Evolutionary conservation across 2,329 filamentous ascomycete genomes (phyloP).

Genomic region (Leptographium flavum): DNA sequence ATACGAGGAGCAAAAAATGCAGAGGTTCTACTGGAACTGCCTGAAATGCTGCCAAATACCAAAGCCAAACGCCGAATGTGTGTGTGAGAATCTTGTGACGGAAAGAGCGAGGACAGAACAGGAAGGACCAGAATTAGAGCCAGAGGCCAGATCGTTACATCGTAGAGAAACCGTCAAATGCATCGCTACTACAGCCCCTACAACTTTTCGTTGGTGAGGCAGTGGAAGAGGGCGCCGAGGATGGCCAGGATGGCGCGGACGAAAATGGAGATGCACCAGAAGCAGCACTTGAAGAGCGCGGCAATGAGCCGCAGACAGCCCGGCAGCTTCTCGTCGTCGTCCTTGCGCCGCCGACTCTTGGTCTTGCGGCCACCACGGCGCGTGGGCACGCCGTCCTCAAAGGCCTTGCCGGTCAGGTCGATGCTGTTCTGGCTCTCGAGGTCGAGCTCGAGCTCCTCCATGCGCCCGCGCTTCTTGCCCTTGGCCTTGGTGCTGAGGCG

Average conservation of each 20-base stretch:
- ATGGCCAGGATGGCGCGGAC: conserved; percentile 38
- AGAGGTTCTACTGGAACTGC: no score
- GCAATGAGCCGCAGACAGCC: conserved; percentile 33
- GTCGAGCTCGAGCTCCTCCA: conserved; percentile 47
- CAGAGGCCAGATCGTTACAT: no score
- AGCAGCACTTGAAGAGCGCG: conserved; percentile 40
- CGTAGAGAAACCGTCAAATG: not conserved
- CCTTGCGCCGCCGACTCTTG: conserved; percentile 7
- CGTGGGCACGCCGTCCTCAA: conserved; percentile 12
- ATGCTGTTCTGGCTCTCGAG: conserved; percentile 43
- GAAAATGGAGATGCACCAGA: conserved; percentile 41
- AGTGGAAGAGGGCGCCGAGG: conserved; percentile 36
- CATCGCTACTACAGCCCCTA: conserved; percentile 4
- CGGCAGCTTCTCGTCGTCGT: conserved; percentile 33
- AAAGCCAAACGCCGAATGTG: no score
- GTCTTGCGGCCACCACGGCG: not conserved
- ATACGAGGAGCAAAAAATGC: not conserved
- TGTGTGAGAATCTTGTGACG: no score
- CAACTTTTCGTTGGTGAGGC: conserved; percentile 29
- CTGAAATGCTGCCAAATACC: no score
- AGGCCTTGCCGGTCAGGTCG: conserved; percentile 27
- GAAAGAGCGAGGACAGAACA: no score
- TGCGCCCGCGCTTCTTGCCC: conserved; percentile 20
- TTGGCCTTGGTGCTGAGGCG: conserved; percentile 10
- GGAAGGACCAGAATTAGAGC: no score